phyloP scores from a whole-genome alignment of 192 early-diverging fungal genomes.

The Coemansia sp. region DNA sequence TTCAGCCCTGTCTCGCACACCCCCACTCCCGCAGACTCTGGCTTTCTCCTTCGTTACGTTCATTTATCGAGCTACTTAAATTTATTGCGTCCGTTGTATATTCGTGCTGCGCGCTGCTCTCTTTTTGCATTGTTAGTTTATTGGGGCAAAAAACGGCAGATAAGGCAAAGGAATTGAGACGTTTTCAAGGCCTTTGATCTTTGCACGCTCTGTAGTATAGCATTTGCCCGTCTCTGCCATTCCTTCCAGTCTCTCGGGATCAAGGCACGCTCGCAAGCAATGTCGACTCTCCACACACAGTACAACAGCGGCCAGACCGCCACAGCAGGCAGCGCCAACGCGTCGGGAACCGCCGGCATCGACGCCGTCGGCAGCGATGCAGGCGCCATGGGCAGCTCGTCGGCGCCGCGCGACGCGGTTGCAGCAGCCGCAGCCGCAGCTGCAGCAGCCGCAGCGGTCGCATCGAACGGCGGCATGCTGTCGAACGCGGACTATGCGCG shows the following conservation, averaged over 20 bases:
- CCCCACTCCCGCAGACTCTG: too few species aligned
- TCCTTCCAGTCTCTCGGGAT: too few species aligned
- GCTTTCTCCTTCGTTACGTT: not conserved
- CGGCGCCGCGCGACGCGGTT: slow-evolving; percentile 43
- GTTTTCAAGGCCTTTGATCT: not conserved
- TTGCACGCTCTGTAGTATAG: too few species aligned
- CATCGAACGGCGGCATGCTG: slow-evolving; percentile 22
- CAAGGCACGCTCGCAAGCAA: too few species aligned
- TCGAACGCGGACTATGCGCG: slow-evolving; percentile 41
- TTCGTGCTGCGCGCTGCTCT: slow-evolving; percentile 8
- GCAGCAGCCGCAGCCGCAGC: slow-evolving; percentile 36
- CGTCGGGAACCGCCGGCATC: slow-evolving; percentile 23
- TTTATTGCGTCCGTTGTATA: not conserved
- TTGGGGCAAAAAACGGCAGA: not conserved
- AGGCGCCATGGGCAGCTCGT: slow-evolving; percentile 19
- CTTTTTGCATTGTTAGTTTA: slow-evolving; percentile 7
- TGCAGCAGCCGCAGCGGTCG: slow-evolving; percentile 27
- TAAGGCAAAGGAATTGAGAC: not conserved
- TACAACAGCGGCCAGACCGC: slow-evolving; percentile 46
- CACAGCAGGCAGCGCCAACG: slow-evolving; percentile 15
- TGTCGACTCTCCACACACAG: slow-evolving; percentile 53
- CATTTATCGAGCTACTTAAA: not conserved
- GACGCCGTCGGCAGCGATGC: slow-evolving; percentile 27
- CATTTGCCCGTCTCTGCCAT: too few species aligned
- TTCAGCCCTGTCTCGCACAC: not conserved